Conservation (phyloP, 495 filamentous ascomycete genomes). For the Letharia lupina region DNA sequence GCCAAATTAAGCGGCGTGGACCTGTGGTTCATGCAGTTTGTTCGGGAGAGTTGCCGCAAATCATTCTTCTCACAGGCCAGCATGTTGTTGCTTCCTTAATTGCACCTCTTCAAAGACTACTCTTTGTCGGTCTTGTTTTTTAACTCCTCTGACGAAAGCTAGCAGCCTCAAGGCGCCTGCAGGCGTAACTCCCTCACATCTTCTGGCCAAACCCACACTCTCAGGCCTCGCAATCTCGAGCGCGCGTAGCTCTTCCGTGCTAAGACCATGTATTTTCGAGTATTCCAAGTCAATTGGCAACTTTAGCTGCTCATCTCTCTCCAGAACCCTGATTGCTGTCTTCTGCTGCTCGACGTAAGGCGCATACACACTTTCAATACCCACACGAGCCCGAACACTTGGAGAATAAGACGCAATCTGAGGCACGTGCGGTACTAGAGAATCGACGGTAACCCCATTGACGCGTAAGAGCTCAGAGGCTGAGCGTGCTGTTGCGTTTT, state of each 20-base stretch:
- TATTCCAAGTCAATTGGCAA: conserved; percentile 78
- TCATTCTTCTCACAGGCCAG: conserved; percentile 16
- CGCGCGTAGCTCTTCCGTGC: conserved; percentile 63
- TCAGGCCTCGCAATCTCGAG: conserved; percentile 66
- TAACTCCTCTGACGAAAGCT: conserved; percentile 35
- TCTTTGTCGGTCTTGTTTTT: conserved; percentile 14
- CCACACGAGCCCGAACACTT: conserved; percentile 55
- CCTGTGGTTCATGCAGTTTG: not conserved
- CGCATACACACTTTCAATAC: conserved; percentile 74
- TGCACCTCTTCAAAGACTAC: conserved; percentile 16
- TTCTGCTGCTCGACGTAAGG: conserved; percentile 71
- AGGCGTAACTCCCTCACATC: conserved; percentile 71
- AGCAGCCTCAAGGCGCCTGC: conserved; percentile 41
- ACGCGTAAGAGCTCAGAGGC: conserved; percentile 72
- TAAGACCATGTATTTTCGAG: conserved; percentile 58
- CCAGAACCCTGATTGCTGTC: conserved; percentile 52
- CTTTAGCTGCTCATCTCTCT: conserved; percentile 65
- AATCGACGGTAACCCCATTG: conserved; percentile 44
- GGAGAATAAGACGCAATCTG: conserved; percentile 44
- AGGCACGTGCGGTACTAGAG: conserved; percentile 48
- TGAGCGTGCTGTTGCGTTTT: conserved; percentile 50
- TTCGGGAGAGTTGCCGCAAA: not conserved
- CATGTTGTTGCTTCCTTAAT: conserved; percentile 21
- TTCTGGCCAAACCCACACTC: conserved; percentile 76
- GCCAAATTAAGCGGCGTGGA: not conserved